These are phyloP conservation scores for Chaetomiaceae sp. DNA, from an alignment of 2,329 filamentous ascomycete genomes.

Conservation along the genomic window DNA sequence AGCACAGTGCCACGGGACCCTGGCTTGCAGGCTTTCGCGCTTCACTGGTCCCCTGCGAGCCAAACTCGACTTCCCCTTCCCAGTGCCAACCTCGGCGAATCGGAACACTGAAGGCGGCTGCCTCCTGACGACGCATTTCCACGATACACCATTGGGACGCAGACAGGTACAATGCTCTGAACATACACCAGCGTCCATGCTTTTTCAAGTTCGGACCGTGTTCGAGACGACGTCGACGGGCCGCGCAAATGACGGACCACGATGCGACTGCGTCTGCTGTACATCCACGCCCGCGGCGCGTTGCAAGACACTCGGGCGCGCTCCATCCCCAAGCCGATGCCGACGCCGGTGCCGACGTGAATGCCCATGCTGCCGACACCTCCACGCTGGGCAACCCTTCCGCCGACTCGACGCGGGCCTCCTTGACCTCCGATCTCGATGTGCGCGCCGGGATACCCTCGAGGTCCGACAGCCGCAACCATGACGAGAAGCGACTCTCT, in stretches of 20 bases:
- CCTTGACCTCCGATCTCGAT: constrained; percentile 9
- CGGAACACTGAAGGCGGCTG: constrained; percentile 5
- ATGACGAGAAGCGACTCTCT: constrained; percentile 19
- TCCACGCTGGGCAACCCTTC: not conserved
- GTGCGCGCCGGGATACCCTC: constrained; percentile 7
- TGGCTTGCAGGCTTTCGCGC: not conserved
- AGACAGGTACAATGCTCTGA: constrained; percentile 2
- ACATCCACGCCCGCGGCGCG: constrained; percentile 20
- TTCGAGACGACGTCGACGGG: constrained; percentile 5
- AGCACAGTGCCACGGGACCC: constrained; percentile 1
- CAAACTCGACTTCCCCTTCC: not conserved
- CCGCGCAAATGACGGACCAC: constrained; percentile 30
- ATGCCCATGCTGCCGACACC: no score
- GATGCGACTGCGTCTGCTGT: constrained; percentile 26
- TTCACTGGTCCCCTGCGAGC: no score
- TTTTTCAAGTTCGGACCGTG: not conserved
- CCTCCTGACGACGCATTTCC: constrained; percentile 14
- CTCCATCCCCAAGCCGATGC: constrained; percentile 7
- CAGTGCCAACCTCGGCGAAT: constrained; percentile 8
- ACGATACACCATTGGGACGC: constrained; percentile 3
- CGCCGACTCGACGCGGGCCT: constrained; percentile 2
- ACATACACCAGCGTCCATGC: not conserved
- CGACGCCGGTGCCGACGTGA: no score
- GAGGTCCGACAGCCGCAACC: constrained; percentile 4
- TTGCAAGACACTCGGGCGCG: constrained; percentile 17